These are phyloP conservation scores for Podaxis sp. DNA, from an alignment of 768 basidiomycete genomes.

Conservation along the genomic window DNA sequence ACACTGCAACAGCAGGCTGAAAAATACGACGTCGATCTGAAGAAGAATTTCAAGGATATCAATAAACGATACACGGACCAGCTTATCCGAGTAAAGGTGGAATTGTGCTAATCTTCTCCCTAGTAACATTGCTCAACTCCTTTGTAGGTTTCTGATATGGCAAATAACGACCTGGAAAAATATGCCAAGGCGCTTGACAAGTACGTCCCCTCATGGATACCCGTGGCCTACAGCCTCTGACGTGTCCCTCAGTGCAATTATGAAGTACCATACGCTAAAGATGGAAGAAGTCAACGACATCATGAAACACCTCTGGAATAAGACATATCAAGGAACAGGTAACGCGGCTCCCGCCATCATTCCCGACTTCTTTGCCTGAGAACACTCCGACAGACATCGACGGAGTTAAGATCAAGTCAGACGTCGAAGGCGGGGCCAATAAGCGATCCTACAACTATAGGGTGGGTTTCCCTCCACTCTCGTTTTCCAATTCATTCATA, in stretches of 20 bases:
- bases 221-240: conserved; percentile 14
- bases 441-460: conserved; percentile 97
- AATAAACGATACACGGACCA: conserved; percentile 87
- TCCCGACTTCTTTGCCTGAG: conserved; percentile 11
- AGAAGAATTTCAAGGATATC: conserved; percentile 79
- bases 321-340: conserved; percentile 99
- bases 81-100: conserved; percentile 91
- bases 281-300: conserved; percentile 99
- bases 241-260: conserved; percentile 73
- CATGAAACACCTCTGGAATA: conserved; percentile 97
- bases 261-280: conserved; percentile 96
- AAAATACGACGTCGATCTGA: conserved; percentile 66
- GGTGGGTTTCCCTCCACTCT: conserved; percentile 44
- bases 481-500: conserved; percentile 9
- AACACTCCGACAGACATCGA: conserved; percentile 78
- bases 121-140: neutral
- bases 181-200: conserved; percentile 97
- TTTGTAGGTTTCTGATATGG: conserved; percentile 91
- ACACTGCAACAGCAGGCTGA: conserved; percentile 68
- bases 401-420: conserved; percentile 92
- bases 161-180: conserved; percentile 95
- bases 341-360: conserved; percentile 22
- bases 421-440: conserved; percentile 86
- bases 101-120: conserved; percentile 11
- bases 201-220: conserved; percentile 43